Percentiles rank a stretch among this genome's conserved stretches.
Evolutionary conservation across 495 filamentous ascomycete species (phyloP).

Genomic region (Aspergillus kassunensis): DNA sequence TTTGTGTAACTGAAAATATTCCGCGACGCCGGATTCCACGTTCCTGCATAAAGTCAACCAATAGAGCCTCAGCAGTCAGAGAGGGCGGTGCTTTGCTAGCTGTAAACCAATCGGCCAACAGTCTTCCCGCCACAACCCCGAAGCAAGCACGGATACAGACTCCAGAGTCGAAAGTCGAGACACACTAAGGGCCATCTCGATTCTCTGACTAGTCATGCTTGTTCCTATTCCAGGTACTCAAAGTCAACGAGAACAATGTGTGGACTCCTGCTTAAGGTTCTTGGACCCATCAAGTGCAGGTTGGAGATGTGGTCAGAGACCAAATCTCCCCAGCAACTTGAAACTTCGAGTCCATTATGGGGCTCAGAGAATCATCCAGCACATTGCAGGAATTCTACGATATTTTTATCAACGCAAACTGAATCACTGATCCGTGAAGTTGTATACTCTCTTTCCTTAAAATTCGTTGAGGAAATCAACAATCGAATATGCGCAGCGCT

Average conservation of each 20-base stretch:
- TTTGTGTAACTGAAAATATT: slow-evolving; percentile 5
- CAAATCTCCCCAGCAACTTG: not conserved
- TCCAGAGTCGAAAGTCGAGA: not conserved
- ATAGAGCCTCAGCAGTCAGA: slow-evolving; percentile 1
- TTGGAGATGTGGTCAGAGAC: not conserved
- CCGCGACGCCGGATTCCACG: not conserved
- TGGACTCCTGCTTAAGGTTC: not conserved
- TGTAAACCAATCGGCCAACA: not conserved
- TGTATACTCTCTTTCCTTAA: too few relatives aligned
- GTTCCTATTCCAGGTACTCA: not conserved
- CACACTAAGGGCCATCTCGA: not conserved
- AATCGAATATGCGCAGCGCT: too few relatives aligned
- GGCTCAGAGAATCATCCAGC: not conserved
- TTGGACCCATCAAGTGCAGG: not conserved
- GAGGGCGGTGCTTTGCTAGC: not conserved
- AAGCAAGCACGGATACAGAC: not conserved
- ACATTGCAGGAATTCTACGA: not conserved
- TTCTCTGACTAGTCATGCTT: not conserved
- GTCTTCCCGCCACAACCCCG: not conserved
- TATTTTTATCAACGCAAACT: too few relatives aligned
- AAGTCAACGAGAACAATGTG: not conserved
- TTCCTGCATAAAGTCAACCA: slow-evolving; percentile 1
- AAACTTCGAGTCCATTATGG: slow-evolving; percentile 5
- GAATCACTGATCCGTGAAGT: too few relatives aligned
- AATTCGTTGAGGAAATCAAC: too few relatives aligned